Percentiles rank a stretch among this genome's conserved stretches.
phyloP scores from a whole-genome alignment of 305 asterid species.

The Rubia peregrina region DNA sequence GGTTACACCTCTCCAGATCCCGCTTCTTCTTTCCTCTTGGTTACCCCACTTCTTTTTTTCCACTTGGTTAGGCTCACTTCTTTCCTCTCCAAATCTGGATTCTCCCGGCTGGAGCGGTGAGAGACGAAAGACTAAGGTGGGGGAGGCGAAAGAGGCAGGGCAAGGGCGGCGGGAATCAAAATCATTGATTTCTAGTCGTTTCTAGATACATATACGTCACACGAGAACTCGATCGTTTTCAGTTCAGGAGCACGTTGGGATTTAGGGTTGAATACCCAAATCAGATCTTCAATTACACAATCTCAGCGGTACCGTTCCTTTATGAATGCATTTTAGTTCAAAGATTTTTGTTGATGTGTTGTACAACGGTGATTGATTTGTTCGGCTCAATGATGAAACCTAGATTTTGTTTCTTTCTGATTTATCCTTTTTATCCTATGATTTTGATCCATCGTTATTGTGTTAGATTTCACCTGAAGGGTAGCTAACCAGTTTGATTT shows the following conservation, averaged over 20 bases:
- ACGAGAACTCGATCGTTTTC: not conserved
- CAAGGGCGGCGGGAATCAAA: no score
- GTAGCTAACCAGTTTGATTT: not conserved
- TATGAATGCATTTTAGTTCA: not conserved
- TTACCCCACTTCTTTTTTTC: no score
- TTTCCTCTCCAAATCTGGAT: no score
- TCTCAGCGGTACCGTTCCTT: not conserved
- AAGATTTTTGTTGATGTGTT: not conserved
- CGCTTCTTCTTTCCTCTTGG: no score
- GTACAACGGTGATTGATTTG: not conserved
- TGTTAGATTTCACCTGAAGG: not conserved
- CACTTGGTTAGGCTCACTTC: no score
- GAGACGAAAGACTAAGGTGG: no score
- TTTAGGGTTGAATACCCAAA: constrained; percentile 11
- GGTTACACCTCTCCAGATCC: no score
- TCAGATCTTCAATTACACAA: not conserved
- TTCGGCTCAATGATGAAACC: not conserved
- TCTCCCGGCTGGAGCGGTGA: no score
- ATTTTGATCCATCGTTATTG: not conserved
- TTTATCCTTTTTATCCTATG: not conserved
- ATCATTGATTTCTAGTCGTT: not conserved
- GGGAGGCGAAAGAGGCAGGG: no score
- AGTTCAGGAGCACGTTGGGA: not conserved
- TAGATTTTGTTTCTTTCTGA: not conserved
- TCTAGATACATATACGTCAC: not conserved